These are phyloP conservation scores for Lipomyces yamanashiensis DNA, from an alignment of 805 yeast species.

Conservation along the genomic window DNA sequence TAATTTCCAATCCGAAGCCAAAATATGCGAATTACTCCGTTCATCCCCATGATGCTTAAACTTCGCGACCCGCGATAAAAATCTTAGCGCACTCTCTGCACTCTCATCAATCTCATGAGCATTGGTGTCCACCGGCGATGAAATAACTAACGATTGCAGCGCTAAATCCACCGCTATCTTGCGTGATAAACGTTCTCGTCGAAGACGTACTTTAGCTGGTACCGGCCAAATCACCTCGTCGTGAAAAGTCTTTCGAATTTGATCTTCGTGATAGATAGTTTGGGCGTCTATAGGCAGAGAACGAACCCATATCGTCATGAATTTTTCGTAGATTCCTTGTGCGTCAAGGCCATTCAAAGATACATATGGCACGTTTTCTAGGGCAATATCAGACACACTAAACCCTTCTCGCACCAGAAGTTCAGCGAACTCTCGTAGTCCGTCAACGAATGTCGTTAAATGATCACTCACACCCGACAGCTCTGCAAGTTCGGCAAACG, in stretches of 20 bases:
- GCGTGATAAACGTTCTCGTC: conserved; percentile 31
- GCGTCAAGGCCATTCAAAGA: conserved; percentile 12
- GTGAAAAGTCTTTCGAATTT: conserved; percentile 16
- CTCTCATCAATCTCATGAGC: background rate
- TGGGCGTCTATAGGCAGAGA: conserved; percentile 29
- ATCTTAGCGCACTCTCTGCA: conserved; percentile 6
- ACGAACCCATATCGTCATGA: conserved; percentile 39
- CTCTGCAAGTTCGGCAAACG: conserved; percentile 9
- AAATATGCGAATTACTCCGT: conserved; percentile 9
- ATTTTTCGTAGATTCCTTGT: conserved; percentile 27
- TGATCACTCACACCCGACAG: conserved; percentile 12
- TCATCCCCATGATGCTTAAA: conserved; percentile 1
- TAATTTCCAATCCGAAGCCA: conserved; percentile 13
- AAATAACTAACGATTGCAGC: conserved; percentile 23
- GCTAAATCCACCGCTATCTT: conserved; percentile 33
- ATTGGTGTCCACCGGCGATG: background rate
- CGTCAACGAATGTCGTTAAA: conserved; percentile 3
- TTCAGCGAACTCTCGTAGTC: background rate
- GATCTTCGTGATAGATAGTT: background rate
- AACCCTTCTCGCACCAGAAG: conserved; percentile 16
- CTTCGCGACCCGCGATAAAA: conserved; percentile 4
- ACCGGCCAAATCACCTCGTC: conserved; percentile 26
- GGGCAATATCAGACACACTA: conserved; percentile 11
- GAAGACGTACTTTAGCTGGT: conserved; percentile 35
- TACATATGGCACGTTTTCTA: conserved; percentile 6